Conservation (phyloP, 441 rosid species). For the Mallotus repandus region DNA sequence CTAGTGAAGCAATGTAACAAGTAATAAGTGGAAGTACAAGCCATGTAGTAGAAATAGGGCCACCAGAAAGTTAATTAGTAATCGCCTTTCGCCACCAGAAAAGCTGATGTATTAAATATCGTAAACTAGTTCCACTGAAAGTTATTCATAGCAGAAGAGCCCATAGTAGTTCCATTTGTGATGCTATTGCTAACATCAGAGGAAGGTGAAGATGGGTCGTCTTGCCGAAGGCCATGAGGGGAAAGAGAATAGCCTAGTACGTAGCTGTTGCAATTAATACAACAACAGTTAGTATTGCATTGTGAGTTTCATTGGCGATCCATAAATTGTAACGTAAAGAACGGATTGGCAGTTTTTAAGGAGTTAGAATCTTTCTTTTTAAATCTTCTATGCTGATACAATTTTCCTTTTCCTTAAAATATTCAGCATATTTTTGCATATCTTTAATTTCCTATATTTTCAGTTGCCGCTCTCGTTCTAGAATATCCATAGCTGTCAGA, state of each 20-base stretch:
- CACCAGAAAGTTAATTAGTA: background rate
- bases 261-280: too few relatives aligned
- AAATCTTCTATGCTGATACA: background rate
- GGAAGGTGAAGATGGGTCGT: background rate
- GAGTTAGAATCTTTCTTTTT: background rate
- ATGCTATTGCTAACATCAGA: background rate
- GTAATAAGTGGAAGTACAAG: background rate
- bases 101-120: background rate
- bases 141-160: background rate
- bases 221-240: background rate
- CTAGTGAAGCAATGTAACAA: background rate
- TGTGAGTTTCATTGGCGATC: background rate
- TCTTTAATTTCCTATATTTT: background rate
- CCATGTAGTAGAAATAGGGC: background rate
- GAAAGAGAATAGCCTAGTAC: background rate
- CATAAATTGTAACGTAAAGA: background rate
- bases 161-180: too few relatives aligned
- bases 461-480: background rate
- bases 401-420: background rate
- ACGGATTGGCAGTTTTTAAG: background rate
- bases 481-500: constrained; percentile 2
- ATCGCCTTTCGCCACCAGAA: background rate
- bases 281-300: background rate
- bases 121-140: background rate
- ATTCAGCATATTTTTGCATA: background rate